phyloP scores from a whole-genome alignment of 2,329 filamentous ascomycete species.

The Pseudogymnoascus verrucosus region DNA sequence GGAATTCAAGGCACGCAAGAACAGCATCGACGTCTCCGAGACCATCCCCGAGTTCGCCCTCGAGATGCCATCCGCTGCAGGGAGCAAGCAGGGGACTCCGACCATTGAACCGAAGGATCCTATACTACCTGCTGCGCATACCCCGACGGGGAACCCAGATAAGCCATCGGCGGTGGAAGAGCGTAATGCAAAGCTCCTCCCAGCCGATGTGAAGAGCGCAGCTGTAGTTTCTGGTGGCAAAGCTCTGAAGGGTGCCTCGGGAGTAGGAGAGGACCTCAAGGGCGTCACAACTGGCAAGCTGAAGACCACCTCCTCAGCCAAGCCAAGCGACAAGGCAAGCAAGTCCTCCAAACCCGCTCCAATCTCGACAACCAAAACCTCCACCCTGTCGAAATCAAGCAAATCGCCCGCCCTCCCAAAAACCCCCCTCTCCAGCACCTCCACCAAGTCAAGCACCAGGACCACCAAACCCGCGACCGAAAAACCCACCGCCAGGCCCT shows the following conservation, averaged over 20 bases:
- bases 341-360: constrained; percentile 15
- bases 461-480: constrained; percentile 28
- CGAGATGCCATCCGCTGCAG: constrained; percentile 16
- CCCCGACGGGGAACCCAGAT: constrained; percentile 6
- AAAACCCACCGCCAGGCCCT: constrained; percentile 19
- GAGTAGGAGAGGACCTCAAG: background rate
- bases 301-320: background rate
- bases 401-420: constrained; percentile 30
- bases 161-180: constrained; percentile 14
- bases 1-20: constrained; percentile 22
- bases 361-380: constrained; percentile 20
- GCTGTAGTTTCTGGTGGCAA: constrained; percentile 11
- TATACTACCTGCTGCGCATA: constrained; percentile 13
- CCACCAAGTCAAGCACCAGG: constrained; percentile 14
- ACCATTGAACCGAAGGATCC: constrained; percentile 15
- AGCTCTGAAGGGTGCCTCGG: constrained; percentile 13
- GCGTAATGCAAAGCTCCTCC: constrained; percentile 13
- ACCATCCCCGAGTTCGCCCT: constrained; percentile 24
- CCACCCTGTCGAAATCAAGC: constrained; percentile 19
- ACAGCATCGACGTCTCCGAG: constrained; percentile 19
- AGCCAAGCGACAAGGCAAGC: constrained; percentile 13
- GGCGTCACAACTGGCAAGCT: background rate
- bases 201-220: background rate
- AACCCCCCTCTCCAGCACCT: constrained; percentile 30
- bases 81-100: constrained; percentile 7